These are phyloP conservation scores for Skeletonema menzelii DNA, from an alignment of 108 stramenopile genomes.

Conservation along the genomic window DNA sequence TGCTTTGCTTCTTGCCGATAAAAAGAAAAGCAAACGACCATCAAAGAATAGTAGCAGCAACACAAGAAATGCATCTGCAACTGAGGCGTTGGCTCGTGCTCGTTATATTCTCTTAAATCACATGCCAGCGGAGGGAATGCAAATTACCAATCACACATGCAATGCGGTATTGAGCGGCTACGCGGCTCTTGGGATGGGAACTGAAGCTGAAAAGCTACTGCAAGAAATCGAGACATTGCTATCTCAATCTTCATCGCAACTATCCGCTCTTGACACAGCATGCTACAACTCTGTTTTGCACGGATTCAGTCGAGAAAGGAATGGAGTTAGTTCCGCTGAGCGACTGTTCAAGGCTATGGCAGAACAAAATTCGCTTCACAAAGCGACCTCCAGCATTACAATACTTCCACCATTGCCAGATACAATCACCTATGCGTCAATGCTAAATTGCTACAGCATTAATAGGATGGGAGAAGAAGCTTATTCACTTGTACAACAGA, in stretches of 20 bases:
- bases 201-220: slow-evolving; percentile 22
- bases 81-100: slow-evolving; percentile 14
- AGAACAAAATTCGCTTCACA: not conserved
- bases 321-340: slow-evolving; percentile 11
- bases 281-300: slow-evolving; percentile 40
- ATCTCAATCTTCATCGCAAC: not conserved
- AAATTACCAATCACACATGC: slow-evolving; percentile 28
- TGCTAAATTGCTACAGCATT: slow-evolving; percentile 34
- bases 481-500: slow-evolving; percentile 10
- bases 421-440: slow-evolving; percentile 24
- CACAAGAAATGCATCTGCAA: not conserved
- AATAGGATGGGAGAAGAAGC: slow-evolving; percentile 15
- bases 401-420: slow-evolving; percentile 31
- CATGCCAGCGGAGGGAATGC: slow-evolving; percentile 28
- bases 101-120: slow-evolving; percentile 25
- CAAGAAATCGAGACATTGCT: slow-evolving; percentile 23
- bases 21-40: not conserved
- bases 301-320: slow-evolving; percentile 5
- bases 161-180: slow-evolving; percentile 35
- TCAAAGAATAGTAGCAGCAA: not conserved
- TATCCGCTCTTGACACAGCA: slow-evolving; percentile 24
- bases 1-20: not conserved
- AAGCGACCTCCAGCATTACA: not conserved
- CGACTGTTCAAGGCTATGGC: slow-evolving; percentile 20
- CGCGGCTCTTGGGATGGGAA: slow-evolving; percentile 28